Evolutionary conservation across 2,329 filamentous ascomycete species (phyloP), one percentile per base, ranked within the genome.

Genomic region (Bipolaris gigantea): DNA sequence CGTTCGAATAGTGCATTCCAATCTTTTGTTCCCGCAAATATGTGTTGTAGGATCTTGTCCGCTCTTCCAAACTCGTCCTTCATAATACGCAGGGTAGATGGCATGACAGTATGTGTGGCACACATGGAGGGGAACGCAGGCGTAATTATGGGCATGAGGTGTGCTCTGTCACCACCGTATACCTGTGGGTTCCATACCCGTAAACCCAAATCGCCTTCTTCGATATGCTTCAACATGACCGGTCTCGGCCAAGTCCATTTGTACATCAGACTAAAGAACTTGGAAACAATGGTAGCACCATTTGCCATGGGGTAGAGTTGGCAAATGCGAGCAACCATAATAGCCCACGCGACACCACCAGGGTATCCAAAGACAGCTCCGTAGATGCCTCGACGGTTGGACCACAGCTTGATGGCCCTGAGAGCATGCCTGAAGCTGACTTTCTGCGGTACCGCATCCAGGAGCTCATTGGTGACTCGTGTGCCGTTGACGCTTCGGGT

Each of bases 121-220:
- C 94, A 97, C 92, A 97, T 97, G 45, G 92, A 95, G 2, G 94
- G 94, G 72, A 97, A 97, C 1, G 94, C 92, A 1, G 94, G 94
- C 1, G 94, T 99, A 69, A 99, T 97, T 74, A 99, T 90, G 25
- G 94, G 94, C 94, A 99, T 99, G 48, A 97, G 80, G 74, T 97
- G 93, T 62, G 86, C 89, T 39, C 85, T 84, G 73, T 97, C 94
- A 50, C 85, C 84, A 56, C 86, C 85, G 73, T 96, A 95, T 27
- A 92, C 89, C 80, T 88, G 89, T 32, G 94, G 94, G 68, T 99
- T 97, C 93, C 94, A 99, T 53, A 96, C 89, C 66, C 90, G 87
- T 49, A 94, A 89, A 50, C 89, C 87, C 36, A 96, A 78, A 18
- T 89, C 87, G 0, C 89, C 89, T 61, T 88, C 88, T 71, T 96